Conservation (phyloP, 2,329 filamentous ascomycete species). For the Cryphonectria japonica region DNA sequence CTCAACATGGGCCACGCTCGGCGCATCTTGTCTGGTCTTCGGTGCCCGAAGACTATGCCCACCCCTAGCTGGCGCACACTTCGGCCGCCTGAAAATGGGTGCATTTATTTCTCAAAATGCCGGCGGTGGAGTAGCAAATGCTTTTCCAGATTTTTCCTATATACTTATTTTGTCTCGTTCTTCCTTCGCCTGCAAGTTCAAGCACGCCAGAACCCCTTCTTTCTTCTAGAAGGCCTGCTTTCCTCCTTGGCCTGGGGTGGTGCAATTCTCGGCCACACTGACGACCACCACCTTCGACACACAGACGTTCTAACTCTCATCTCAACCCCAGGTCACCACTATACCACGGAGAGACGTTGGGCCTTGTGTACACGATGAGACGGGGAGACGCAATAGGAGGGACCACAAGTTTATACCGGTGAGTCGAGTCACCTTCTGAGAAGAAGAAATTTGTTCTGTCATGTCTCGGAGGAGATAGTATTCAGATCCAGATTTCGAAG, state of each 20-base stretch:
- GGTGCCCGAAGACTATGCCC: slow-evolving; percentile 17
- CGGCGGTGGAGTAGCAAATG: not conserved
- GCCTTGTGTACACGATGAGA: not conserved
- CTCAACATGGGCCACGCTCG: not conserved
- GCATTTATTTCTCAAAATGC: slow-evolving; percentile 4
- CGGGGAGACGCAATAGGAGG: too few species aligned
- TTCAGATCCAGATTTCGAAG: not conserved
- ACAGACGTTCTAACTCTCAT: not conserved
- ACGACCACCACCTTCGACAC: not conserved
- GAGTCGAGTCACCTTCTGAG: not conserved
- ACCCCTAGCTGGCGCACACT: not conserved
- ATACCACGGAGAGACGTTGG: not conserved
- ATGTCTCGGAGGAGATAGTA: not conserved
- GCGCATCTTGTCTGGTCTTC: slow-evolving; percentile 6
- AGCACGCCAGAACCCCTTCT: not conserved
- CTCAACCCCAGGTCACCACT: too few species aligned
- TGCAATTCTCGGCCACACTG: slow-evolving; percentile 9
- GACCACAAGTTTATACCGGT: not conserved
- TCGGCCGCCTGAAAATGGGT: not conserved
- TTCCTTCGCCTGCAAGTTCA: not conserved
- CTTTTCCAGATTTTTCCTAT: not conserved
- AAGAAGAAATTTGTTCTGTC: not conserved
- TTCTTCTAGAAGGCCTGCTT: slow-evolving; percentile 8
- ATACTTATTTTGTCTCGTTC: not conserved
- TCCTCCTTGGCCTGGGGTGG: not conserved